Evolutionary conservation across 2,329 filamentous ascomycete genomes (phyloP), one percentile per base, ranked within the genome.

Genomic region (Dactylellina leptospora): DNA sequence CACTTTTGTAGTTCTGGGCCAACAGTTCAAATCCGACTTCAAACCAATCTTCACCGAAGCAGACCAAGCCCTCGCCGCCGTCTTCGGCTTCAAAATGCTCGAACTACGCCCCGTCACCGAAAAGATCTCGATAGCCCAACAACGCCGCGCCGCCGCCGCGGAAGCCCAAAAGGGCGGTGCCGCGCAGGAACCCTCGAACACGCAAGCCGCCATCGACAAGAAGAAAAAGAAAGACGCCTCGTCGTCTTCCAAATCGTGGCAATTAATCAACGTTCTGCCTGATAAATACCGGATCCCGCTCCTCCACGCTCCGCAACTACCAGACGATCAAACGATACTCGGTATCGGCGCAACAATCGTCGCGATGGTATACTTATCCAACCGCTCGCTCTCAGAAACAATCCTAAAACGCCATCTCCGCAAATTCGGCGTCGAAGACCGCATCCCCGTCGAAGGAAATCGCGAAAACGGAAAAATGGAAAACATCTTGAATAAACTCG

Each of bases 51-150:
- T 96, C 77, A 85, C 86, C 0, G 82, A 85, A 40, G 91, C 93
- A 42, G 93, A 99, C 79, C 80, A 82, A 30, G 85, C 90, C 75
- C 82, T 99, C 36, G 83, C 84, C 50, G 81, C 82, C 1, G 84
- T 88, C 0, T 97, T 96, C 80, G 95, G 95, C n/a, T 96, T 97
- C 92, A 85, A 93, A 79, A 85, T 99, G 84, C 84, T 87, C 2
- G 93, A 97, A 80, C 83, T 97, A 53, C 92, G 95, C 0, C 83
- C 85, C 0, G 86, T 85, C 16, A 73, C 69, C n/a, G 60, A 66
- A 54, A 96, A 92, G 79, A 85, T 90, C 51, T 92, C 92, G 0
- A 81, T 96, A 30, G 87, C 68, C 33, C 76, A 77, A 30, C 75
- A 76, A 38, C 74, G 76, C 54, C 62, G 74, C 56, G 63, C 47